phyloP scores from a whole-genome alignment of 108 stramenopile species.

The Skeletonema grethae region DNA sequence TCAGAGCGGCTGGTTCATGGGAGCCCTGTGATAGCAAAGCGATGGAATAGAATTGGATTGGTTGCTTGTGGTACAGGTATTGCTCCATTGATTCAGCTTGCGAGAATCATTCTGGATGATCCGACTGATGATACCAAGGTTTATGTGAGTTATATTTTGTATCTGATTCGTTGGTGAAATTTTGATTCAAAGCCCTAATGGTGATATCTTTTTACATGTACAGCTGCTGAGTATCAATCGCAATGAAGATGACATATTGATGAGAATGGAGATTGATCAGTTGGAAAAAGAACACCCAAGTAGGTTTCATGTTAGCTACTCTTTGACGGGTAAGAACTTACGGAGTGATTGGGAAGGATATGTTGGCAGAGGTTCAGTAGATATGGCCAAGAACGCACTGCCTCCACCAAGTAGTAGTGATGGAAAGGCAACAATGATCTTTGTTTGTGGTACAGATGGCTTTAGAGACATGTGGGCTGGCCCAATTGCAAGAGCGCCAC shows the following conservation, averaged over 20 bases:
- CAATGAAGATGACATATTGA: slow-evolving; percentile 18
- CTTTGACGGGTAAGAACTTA: slow-evolving; percentile 15
- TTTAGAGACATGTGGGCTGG: slow-evolving; percentile 35
- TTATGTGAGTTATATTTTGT: not conserved
- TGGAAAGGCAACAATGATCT: slow-evolving; percentile 25
- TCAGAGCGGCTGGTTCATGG: slow-evolving; percentile 21
- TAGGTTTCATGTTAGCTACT: slow-evolving; percentile 30
- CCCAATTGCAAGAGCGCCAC: slow-evolving; percentile 27
- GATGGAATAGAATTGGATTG: slow-evolving; percentile 35
- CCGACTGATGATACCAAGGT: not conserved
- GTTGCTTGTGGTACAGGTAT: slow-evolving; percentile 49
- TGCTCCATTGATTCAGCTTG: slow-evolving; percentile 41
- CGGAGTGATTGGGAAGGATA: slow-evolving; percentile 7
- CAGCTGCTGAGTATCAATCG: slow-evolving; percentile 22
- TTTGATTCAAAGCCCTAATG: not conserved
- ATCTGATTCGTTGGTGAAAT: no score
- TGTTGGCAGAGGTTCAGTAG: slow-evolving; percentile 15
- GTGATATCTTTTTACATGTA: not conserved
- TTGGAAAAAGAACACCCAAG: slow-evolving; percentile 21
- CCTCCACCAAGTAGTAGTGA: slow-evolving; percentile 18
- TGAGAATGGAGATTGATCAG: slow-evolving; percentile 21
- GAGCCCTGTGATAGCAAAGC: slow-evolving; percentile 1
- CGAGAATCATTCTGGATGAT: slow-evolving; percentile 22
- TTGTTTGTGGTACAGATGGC: slow-evolving; percentile 41
- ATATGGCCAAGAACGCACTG: slow-evolving; percentile 10